Base-by-base conservation (phyloP, 129 eudicot species). In the Gnaphalium uliginosum region DNA sequence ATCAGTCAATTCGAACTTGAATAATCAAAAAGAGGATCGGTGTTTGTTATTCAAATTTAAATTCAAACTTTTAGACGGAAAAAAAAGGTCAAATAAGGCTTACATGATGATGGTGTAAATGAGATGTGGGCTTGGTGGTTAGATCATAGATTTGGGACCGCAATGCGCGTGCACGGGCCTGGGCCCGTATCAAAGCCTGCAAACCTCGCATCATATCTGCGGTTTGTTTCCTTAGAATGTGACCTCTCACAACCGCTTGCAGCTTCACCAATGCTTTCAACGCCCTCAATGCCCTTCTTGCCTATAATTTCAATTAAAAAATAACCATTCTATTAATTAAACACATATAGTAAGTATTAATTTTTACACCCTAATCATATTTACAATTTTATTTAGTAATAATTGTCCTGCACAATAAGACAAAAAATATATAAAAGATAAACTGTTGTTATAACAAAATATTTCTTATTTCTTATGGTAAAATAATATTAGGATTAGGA, bases 181-280 rank as follows among this genome's bases (percentile, higher is more conserved):
- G 97, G 29, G 88, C 97, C 17, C 96, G 78, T 11, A 81, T 46
- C 57, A 91, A 71, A 1, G 93, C 92, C 46, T 90, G 97, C 80
- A 94, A 68, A 60, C 88, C 79, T 11, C 89, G 79, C 72, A 91
- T 74, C 71, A 69, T 84, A 21, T 89, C 84, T 4, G 92, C 85
- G 2, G 88, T 81, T 62, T 85, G 86, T 76, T 81, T 90, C 83
- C 99, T 87, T 43, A 89, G 76, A 75, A 94, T 87, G 75, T 89
- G 92, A 21, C 99, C 97, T 84, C 97, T 76, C 60, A 91, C 96
- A 10, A 89, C 85, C 8, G 99, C 99, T 57, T 94, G 99, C 23
- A 91, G 90, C 82, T 74, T 91, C 71, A 94, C 99, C 39, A 94
- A 70, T 22, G 87, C 97, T 83, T 87, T 94, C 74, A 94, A 61